Conservation (phyloP, 768 basidiomycete genomes). For the Pleurotus pulmonarius region DNA sequence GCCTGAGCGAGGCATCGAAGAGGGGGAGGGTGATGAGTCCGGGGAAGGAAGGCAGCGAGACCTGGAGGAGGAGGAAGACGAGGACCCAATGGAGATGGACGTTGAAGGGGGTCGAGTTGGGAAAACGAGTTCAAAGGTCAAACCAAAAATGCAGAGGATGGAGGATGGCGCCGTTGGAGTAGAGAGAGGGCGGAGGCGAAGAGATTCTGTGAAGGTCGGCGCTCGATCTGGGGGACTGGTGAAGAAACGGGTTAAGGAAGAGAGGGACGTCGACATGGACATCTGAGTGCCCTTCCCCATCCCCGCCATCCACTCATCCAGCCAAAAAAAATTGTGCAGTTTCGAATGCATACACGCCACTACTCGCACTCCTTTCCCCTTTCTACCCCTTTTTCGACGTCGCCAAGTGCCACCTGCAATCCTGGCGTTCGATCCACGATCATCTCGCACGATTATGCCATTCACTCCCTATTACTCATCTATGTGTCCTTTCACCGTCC, state of each 20-base stretch:
- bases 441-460: neutral
- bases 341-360: too few species aligned
- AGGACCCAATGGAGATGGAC: slow-evolving; percentile 25
- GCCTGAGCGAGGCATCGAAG: slow-evolving; percentile 16
- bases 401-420: too few species aligned
- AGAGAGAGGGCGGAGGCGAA: slow-evolving; percentile 10
- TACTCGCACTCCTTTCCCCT: too few species aligned
- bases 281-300: neutral
- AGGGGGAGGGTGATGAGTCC: neutral
- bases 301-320: too few species aligned
- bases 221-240: neutral
- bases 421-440: neutral
- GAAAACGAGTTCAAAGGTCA: slow-evolving; percentile 5
- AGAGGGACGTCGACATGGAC: neutral
- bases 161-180: slow-evolving; percentile 4
- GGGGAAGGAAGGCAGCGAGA: neutral
- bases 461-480: too few species aligned
- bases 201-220: too few species aligned
- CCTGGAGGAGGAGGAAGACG: slow-evolving; percentile 5
- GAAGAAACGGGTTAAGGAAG: slow-evolving; percentile 14
- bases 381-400: too few species aligned
- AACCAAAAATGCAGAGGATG: slow-evolving; percentile 6
- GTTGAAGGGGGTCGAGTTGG: slow-evolving; percentile 9
- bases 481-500: too few species aligned
- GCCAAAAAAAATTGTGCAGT: too few species aligned